Conservation (phyloP, 768 basidiomycete species). For the Pleurotus ostreatus region DNA sequence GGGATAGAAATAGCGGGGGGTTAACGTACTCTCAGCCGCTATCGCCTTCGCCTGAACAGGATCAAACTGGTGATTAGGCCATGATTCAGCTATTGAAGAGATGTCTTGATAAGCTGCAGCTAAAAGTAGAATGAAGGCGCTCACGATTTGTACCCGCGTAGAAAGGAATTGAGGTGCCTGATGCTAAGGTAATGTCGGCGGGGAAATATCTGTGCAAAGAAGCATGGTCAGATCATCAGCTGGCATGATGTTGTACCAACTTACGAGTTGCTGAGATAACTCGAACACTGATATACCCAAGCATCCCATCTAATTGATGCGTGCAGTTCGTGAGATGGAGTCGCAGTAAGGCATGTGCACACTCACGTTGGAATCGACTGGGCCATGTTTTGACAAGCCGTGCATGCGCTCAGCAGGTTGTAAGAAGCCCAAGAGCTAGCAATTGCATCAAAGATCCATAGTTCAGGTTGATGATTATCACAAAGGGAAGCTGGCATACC, state of each 20-base stretch:
- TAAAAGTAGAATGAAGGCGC: background rate
- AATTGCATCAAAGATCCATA: background rate
- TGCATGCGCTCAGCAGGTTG: conserved; percentile 11
- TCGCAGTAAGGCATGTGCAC: background rate
- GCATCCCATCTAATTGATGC: conserved; percentile 9
- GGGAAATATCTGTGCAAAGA: conserved; percentile 5
- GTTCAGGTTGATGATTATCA: background rate
- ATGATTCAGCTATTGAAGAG: conserved; percentile 1
- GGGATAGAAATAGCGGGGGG: background rate
- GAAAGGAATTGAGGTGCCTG: conserved; percentile 5
- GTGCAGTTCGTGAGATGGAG: background rate
- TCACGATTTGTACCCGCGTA: conserved; percentile 9
- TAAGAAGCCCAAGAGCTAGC: conserved; percentile 10
- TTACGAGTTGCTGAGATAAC: conserved; percentile 4
- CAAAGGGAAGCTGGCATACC: background rate
- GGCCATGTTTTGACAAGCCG: conserved; percentile 3
- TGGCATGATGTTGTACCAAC: background rate
- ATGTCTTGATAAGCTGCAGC: background rate
- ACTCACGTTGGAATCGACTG: conserved; percentile 8
- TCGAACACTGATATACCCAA: conserved; percentile 3
- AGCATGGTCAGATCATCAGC: background rate
- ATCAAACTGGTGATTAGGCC: conserved; percentile 9
- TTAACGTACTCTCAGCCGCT: conserved; percentile 2
- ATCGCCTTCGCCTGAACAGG: background rate
- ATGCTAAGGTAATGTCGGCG: conserved; percentile 4